phyloP scores from a whole-genome alignment of 192 early-diverging fungal species.

The Entomortierella chlamydospora region DNA sequence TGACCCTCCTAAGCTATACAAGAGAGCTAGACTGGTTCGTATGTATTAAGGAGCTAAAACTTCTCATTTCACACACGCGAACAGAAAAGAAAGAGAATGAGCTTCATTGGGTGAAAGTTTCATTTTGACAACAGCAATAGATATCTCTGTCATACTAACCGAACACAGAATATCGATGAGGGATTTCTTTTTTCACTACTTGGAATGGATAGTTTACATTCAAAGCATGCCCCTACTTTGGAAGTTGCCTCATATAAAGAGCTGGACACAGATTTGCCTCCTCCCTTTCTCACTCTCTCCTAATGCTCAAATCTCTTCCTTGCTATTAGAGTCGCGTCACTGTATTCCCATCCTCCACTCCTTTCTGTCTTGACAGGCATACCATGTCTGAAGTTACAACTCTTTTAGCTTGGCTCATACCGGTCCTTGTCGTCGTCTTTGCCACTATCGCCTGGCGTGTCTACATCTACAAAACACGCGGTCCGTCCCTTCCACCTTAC shows the following conservation, averaged over 20 bases:
- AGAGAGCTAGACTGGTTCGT: no score
- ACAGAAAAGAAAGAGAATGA: no score
- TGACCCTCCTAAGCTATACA: no score
- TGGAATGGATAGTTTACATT: background rate
- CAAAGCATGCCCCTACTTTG: no score
- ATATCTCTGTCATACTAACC: no score
- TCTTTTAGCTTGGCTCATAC: constrained; percentile 42
- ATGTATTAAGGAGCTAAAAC: no score
- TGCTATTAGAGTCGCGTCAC: no score
- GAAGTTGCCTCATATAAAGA: no score
- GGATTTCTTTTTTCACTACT: background rate
- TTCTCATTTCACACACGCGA: no score
- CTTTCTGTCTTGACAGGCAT: background rate
- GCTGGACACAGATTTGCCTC: background rate
- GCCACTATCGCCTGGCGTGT: constrained; percentile 31
- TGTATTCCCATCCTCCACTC: background rate
- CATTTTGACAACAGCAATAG: no score
- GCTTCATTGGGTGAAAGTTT: no score
- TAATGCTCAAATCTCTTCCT: background rate
- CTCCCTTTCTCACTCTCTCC: no score
- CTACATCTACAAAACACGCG: constrained; percentile 29
- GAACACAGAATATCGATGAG: background rate
- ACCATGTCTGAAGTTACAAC: constrained; percentile 35
- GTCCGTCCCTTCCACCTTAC: constrained; percentile 23
- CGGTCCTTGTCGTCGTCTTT: constrained; percentile 7